These are phyloP conservation scores for Lindgomyces ingoldianus DNA, from an alignment of 495 filamentous ascomycete genomes.

Conservation along the genomic window DNA sequence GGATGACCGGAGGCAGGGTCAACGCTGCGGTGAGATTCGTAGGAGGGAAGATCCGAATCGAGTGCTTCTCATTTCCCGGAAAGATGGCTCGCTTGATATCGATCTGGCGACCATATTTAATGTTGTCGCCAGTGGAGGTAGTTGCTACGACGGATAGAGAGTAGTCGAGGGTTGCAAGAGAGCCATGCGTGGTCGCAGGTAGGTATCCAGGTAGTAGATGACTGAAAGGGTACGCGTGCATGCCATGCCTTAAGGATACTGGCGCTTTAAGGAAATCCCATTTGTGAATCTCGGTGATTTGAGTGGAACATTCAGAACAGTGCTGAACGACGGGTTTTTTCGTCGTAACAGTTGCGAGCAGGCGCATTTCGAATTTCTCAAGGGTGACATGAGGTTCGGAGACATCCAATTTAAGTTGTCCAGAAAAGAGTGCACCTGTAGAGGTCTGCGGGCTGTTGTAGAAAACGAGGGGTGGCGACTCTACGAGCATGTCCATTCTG, in stretches of 20 bases:
- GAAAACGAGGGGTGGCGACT: slow-evolving; percentile 80
- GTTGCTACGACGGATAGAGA: slow-evolving; percentile 71
- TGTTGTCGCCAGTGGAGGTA: slow-evolving; percentile 59
- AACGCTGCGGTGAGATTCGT: slow-evolving; percentile 86
- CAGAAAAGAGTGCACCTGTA: slow-evolving; percentile 84
- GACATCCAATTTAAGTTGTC: slow-evolving; percentile 73
- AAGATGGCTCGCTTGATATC: slow-evolving; percentile 73
- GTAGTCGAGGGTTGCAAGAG: slow-evolving; percentile 75
- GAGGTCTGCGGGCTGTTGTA: slow-evolving; percentile 74
- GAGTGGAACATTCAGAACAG: slow-evolving; percentile 72
- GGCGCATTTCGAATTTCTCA: slow-evolving; percentile 66
- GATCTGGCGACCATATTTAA: slow-evolving; percentile 65
- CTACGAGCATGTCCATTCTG: slow-evolving; percentile 74
- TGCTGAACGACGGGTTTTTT: slow-evolving; percentile 77
- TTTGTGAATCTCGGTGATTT: slow-evolving; percentile 67
- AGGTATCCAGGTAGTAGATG: slow-evolving; percentile 83
- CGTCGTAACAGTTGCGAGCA: slow-evolving; percentile 66
- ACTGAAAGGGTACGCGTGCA: slow-evolving; percentile 88
- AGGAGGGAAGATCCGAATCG: slow-evolving; percentile 90
- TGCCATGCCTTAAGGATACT: slow-evolving; percentile 54
- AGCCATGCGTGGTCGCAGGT: slow-evolving; percentile 75
- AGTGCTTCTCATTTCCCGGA: slow-evolving; percentile 71
- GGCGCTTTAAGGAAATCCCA: slow-evolving; percentile 78
- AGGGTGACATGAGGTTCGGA: slow-evolving; percentile 65
- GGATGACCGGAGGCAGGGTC: slow-evolving; percentile 75